Evolutionary conservation across 371 early-diverging fungal genomes (phyloP), one percentile per base, ranked within the genome.

Genomic region (Apophysomyces variabilis): DNA sequence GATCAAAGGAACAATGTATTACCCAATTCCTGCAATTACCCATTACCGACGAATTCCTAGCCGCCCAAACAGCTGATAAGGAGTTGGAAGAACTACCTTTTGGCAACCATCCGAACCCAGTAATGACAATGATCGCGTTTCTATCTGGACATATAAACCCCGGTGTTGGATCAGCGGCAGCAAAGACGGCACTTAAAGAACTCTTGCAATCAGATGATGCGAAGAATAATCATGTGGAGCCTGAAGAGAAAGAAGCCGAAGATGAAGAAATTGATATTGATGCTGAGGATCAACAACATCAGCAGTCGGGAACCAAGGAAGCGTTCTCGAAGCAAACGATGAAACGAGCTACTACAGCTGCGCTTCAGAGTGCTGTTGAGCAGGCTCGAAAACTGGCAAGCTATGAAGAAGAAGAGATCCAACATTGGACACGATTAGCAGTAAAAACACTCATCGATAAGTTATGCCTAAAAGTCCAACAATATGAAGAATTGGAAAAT

Each of bases 11-110:
- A 62, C 95, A 98, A 73, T 99, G 99, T 69, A 89, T 99, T 39
- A 85, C 93, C 35, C 91, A 96, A 54, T 99, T 99, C 74, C 73
- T 99, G 44, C 93, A 96, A 73, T 76, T 99, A 65, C 99, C 99
- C 1, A 96, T 99, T 57, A 93, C 92, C 66, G 83, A 83, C 61
- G 72, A 65, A 3, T 76, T 79, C 38, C 50, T 79, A 16, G 71
- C 75, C 2, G 70, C 74, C 1, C 62, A 68, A 21, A 41, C 75
- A 36, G 58, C 69, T 9, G 44, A 68, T 38, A 67, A 72, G 18
- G 78, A 79, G 46, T 54, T 71, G 16, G 69, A 76, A 11, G 72
- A 76, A 38, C 50, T 78, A 14, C 83, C 83, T 4, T 83, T 83
- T 68, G 74, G 70, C 12, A 65, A 71, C 21, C 58, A 66, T 11